A percentile compares a stretch with the other conserved stretches of the same genome.
Evolutionary conservation across 75 land plant genomes (phyloP).

Genomic region (Pinus tabuliformis): DNA sequence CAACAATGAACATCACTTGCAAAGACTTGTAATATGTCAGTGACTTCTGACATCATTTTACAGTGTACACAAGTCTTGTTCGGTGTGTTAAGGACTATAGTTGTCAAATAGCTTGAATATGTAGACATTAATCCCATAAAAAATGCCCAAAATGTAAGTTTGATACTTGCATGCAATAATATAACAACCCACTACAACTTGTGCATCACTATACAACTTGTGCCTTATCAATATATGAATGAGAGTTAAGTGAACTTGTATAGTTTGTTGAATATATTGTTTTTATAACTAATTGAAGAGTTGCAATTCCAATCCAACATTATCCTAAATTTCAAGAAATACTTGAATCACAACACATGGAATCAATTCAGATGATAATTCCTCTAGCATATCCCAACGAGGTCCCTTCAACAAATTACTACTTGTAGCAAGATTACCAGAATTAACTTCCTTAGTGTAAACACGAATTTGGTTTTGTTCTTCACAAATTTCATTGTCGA

Average conservation of each 20-base stretch:
- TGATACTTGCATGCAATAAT: background rate
- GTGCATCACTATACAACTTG: background rate
- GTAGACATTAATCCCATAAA: background rate
- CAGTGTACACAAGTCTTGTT: background rate
- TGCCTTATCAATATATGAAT: background rate
- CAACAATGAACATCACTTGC: background rate
- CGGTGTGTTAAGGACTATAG: background rate
- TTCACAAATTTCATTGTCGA: background rate
- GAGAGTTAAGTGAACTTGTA: background rate
- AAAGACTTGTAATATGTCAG: background rate
- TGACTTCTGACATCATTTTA: background rate
- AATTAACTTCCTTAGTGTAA: background rate
- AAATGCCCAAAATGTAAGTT: background rate
- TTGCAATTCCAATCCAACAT: background rate
- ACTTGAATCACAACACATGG: background rate
- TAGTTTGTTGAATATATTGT: background rate
- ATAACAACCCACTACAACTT: background rate
- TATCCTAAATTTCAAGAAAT: background rate
- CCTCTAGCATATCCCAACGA: constrained; percentile 2
- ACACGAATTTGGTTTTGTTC: background rate
- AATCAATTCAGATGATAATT: background rate
- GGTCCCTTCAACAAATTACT: background rate
- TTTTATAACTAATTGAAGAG: background rate
- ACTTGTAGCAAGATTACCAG: background rate
- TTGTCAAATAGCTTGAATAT: background rate